A percentile compares a stretch with the other conserved stretches of the same genome.
phyloP scores from a whole-genome alignment of 2,329 filamentous ascomycete genomes.

The Ophiostoma tasmaniense region DNA sequence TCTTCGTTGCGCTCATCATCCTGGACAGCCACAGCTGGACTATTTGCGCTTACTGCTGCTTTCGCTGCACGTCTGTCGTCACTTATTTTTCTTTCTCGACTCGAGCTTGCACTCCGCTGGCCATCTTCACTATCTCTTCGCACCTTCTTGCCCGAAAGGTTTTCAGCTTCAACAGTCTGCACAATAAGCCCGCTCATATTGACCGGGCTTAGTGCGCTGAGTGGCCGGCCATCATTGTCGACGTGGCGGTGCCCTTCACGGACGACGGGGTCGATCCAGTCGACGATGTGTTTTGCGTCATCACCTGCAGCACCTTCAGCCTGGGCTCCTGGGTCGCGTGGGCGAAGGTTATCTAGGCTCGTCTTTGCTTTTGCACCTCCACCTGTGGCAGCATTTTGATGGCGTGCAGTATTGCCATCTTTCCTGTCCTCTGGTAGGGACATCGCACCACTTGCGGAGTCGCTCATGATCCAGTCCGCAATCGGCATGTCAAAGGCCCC shows the following conservation, averaged over 20 bases:
- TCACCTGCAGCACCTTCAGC: not conserved
- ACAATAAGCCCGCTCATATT: not conserved
- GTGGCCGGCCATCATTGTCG: not conserved
- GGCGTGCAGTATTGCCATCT: not conserved
- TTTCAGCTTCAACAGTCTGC: not conserved
- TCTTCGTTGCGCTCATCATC: constrained; percentile 28
- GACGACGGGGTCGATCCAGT: constrained; percentile 24
- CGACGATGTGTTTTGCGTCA: constrained; percentile 15
- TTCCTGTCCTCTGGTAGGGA: not conserved
- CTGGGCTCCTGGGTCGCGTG: not conserved
- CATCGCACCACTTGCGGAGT: not conserved
- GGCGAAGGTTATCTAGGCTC: not conserved
- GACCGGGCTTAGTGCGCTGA: not conserved
- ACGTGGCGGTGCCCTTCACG: not conserved
- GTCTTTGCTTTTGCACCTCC: not conserved
- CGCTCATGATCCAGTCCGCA: not conserved
- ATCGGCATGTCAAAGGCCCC: constrained; percentile 23
- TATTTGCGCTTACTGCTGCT: not conserved
- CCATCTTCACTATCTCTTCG: not conserved
- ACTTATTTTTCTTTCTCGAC: not conserved
- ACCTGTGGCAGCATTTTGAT: not conserved
- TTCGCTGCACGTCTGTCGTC: not conserved
- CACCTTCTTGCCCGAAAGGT: not conserved
- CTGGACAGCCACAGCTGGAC: not conserved
- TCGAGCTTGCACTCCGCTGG: not conserved